Percentiles rank a stretch among this genome's conserved stretches.
Conservation (phyloP, 164 flowering plant genomes). For the Sextonia rubra region DNA sequence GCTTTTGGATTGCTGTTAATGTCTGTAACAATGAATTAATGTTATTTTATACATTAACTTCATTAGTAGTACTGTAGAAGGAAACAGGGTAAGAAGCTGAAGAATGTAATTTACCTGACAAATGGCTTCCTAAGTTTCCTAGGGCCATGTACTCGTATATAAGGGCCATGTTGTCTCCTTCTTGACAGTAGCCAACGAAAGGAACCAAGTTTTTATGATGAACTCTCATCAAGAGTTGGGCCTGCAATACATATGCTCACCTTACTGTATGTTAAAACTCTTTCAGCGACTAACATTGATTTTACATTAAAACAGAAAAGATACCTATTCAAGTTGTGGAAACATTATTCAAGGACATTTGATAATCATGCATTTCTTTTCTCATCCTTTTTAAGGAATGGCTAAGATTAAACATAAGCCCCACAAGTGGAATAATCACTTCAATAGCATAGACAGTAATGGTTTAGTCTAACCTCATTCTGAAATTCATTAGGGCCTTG, state of each 20-base stretch:
- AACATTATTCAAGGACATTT: too few relatives aligned
- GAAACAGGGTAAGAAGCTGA: too few relatives aligned
- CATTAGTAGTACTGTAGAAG: too few relatives aligned
- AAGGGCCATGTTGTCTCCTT: conserved; percentile 28
- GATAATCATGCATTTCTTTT: too few relatives aligned
- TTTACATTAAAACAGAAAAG: too few relatives aligned
- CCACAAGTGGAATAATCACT: too few relatives aligned
- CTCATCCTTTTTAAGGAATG: too few relatives aligned
- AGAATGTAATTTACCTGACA: conserved; percentile 25
- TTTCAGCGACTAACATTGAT: not conserved
- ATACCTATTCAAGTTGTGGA: too few relatives aligned
- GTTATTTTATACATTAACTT: too few relatives aligned
- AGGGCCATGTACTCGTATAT: conserved; percentile 50
- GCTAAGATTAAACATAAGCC: too few relatives aligned
- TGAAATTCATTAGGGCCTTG: conserved; percentile 37
- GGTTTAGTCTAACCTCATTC: conserved; percentile 30
- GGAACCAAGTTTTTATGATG: conserved; percentile 42
- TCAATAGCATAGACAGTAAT: too few relatives aligned
- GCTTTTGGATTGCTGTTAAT: not conserved
- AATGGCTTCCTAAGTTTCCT: conserved; percentile 30
- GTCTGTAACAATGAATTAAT: too few relatives aligned
- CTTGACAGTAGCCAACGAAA: conserved; percentile 46
- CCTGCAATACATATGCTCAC: conserved; percentile 24
- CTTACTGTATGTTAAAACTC: not conserved
- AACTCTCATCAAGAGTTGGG: conserved; percentile 33